These are phyloP conservation scores for Auxenochlorella protothecoides DNA, from an alignment of 139 green algal genomes.

Conservation along the genomic window DNA sequence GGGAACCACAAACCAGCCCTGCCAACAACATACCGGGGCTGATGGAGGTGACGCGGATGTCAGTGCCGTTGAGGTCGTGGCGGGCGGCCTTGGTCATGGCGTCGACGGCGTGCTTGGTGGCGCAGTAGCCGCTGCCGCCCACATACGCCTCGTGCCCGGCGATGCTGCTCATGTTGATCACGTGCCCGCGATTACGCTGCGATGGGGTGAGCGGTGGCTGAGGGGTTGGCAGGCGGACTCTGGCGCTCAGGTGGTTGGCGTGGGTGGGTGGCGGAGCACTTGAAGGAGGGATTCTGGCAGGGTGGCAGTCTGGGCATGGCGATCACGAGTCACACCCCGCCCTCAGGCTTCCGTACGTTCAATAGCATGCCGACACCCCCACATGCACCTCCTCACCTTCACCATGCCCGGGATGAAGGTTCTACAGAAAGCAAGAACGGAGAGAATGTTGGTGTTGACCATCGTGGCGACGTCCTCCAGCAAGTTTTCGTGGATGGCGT, in stretches of 20 bases:
- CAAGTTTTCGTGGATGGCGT: conserved; percentile 26
- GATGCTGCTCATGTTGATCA: conserved; percentile 70
- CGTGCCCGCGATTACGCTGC: conserved; percentile 52
- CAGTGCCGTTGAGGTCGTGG: conserved; percentile 67
- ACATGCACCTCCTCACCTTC: too few species aligned
- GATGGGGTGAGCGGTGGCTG: too few species aligned
- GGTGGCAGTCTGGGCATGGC: too few species aligned
- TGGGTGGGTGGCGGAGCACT: too few species aligned
- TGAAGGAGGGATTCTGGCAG: too few species aligned
- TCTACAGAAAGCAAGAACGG: conserved; percentile 53
- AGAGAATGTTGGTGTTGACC: conserved; percentile 71
- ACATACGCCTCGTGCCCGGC: conserved; percentile 60
- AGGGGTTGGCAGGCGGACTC: too few species aligned
- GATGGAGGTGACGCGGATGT: conserved; percentile 61
- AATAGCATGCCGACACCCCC: too few species aligned
- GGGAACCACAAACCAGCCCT: too few species aligned
- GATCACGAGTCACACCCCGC: too few species aligned
- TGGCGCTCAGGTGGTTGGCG: too few species aligned
- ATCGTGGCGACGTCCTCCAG: conserved; percentile 51
- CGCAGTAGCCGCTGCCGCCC: conserved; percentile 67
- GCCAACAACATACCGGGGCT: conserved; percentile 30
- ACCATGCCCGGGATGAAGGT: conserved; percentile 25
- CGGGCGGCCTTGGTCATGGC: conserved; percentile 51
- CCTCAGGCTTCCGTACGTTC: too few species aligned
- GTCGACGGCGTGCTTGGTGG: conserved; percentile 59